Base-by-base conservation (phyloP, 192 early-diverging fungal species). In the Coemansia erecta region DNA sequence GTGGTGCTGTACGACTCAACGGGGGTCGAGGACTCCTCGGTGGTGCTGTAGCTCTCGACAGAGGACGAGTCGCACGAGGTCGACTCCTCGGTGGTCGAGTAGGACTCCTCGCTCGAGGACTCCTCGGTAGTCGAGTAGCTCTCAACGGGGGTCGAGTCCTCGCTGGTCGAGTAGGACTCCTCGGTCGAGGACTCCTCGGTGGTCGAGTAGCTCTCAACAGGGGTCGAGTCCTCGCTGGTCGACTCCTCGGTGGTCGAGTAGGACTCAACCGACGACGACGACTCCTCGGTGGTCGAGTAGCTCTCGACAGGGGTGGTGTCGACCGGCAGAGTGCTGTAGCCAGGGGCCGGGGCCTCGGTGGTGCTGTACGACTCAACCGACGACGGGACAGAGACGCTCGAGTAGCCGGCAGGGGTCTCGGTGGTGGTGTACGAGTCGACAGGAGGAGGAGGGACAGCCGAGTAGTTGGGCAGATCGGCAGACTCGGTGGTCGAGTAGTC, bases 401-500 rank as follows among this genome's bases (percentile, higher is more conserved):
- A 49, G 53, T 49, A 57, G 37, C 17, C 55, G 41, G 35, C 51
- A 28, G 53, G 56, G 14, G 63, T 15, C 6, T 14, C 17, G 42
- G 42, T 44, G 15, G 13, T 18, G 42, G 37, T 55, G 39, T 51
- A 48, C 24, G 23, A 43, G 31, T 66, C 47, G 8, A 9, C 56
- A 12, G 61, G 51, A 12, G 54, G 42, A 43, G 61, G 22, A 35
- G 69, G 58, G 33, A 61, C 24, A 35, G 24, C 45, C 24, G 58
- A 53, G 57, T 70, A 60, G 49, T 23, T 48, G 28, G 67, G 60
- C 22, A 31, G 19, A 4, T 43, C 54, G 12, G 43, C 9, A 41
- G 33, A 49, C 11, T 54, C 26, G 50, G 60, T 63, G 35, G 56
- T 58, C 22, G 47, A 24, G 59, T 67, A 56, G 45, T 47, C 46